Base-by-base conservation (phyloP, 441 rosid species). In the Bruguiera hainesii region DNA sequence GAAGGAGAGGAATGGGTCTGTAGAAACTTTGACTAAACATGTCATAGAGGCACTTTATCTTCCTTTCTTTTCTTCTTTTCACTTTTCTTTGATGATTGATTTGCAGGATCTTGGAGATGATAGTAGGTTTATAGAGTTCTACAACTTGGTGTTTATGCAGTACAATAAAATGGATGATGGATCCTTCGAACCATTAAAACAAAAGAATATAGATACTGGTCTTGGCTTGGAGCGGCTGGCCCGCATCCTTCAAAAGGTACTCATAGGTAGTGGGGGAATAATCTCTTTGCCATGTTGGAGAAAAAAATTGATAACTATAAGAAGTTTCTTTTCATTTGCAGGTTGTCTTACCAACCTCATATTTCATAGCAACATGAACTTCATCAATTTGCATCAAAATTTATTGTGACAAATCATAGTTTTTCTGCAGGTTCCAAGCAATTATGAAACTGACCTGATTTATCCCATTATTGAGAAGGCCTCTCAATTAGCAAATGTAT, bases 141-240 rank as follows among this genome's bases (percentile, higher is more conserved):
- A 94, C 76, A 94, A 94, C 69, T 81, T 94, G 72, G 98, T 94
- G 39, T 94, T 88, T 83, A 88, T 94, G 98, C 92, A 91, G 79
- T 94, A 84, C 79, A 94, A 94, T 78, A 91, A 82, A 83, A 83
- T 68, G 79, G 96, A 91, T 60, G 94, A 85, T 57, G 89, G 96
- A 57, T 69, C 87, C 53, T 89, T 94, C 39, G 96, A 94, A 78
- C 96, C 90, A 19, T 79, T 89, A 77, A 91, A 88, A 77, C 96
- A 94, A 77, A 84, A 85, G 83, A 88, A 85, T 73, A 91, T 94
- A 75, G 98, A 94, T 79, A 91, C 97, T 56, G 97, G 98, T 70
- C 94, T 94, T 76, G 97, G 98, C 67, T 73, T 94, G 76, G 98
- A 91, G 79, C 96, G 98, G 42, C 70, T 91, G 76, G 97, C 98